Evolutionary conservation across 2,329 filamentous ascomycete species (phyloP).

Genomic region (Diaporthe destruens): DNA sequence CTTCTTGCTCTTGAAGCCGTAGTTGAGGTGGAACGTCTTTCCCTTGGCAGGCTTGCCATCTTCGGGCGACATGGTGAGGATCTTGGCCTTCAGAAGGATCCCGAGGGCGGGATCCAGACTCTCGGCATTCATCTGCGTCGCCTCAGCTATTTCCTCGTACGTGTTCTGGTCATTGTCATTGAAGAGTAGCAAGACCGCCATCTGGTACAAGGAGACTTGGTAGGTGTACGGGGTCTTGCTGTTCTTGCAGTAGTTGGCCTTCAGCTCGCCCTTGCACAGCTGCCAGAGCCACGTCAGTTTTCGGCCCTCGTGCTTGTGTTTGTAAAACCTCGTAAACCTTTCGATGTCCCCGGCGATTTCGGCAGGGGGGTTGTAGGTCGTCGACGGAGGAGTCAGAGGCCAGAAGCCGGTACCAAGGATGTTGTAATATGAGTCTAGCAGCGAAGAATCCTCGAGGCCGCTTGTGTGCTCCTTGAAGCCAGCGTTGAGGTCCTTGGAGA

Average conservation of each 20-base stretch:
- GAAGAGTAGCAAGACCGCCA: constrained; percentile 94
- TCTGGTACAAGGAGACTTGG: constrained; percentile 97
- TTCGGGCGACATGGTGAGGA: constrained; percentile 79
- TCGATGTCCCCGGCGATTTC: constrained; percentile 91
- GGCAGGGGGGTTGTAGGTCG: constrained; percentile 87
- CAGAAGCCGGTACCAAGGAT: constrained; percentile 97
- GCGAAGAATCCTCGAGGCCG: constrained; percentile 75
- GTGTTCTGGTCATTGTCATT: constrained; percentile 89
- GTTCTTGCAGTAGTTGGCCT: constrained; percentile 90
- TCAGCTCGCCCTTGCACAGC: constrained; percentile 96
- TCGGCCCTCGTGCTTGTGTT: constrained; percentile 94
- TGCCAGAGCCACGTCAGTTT: constrained; percentile 99
- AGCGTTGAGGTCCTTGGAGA: constrained; percentile 95
- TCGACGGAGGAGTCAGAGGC: constrained; percentile 89
- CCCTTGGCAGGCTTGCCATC: constrained; percentile 82
- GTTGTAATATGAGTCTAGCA: constrained; percentile 89
- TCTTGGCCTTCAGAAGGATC: constrained; percentile 93
- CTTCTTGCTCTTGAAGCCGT: constrained; percentile 98
- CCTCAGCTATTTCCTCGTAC: constrained; percentile 88
- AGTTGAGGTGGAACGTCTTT: constrained; percentile 87
- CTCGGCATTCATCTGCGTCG: constrained; percentile 84
- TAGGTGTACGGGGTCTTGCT: constrained; percentile 95
- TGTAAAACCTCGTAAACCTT: constrained; percentile 91
- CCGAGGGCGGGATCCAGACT: constrained; percentile 87
- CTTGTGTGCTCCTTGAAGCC: constrained; percentile 84